Evolutionary conservation across 2,329 filamentous ascomycete genomes (phyloP).

Genomic region (Scopulariopsis brevicaulis): DNA sequence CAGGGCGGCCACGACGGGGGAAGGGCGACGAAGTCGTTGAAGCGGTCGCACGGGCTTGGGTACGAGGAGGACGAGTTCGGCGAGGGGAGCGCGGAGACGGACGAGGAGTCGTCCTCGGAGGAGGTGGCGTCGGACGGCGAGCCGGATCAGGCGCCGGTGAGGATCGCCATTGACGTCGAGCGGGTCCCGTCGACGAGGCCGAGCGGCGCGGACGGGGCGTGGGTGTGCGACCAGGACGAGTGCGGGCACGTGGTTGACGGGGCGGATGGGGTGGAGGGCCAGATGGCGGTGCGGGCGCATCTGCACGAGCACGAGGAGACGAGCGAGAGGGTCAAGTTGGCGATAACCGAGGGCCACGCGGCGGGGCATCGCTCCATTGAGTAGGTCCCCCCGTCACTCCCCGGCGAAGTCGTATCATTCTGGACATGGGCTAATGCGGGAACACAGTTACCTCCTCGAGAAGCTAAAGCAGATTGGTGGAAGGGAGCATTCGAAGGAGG

Average conservation of each 20-base stretch:
- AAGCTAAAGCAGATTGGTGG: slow-evolving; percentile 37
- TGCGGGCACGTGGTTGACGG: slow-evolving; percentile 54
- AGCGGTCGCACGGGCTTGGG: slow-evolving; percentile 17
- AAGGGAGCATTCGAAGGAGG: slow-evolving; percentile 18
- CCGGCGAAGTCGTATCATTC: slow-evolving; percentile 5
- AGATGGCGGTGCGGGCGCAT: slow-evolving; percentile 46
- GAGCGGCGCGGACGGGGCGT: slow-evolving; percentile 49
- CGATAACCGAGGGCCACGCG: slow-evolving; percentile 42
- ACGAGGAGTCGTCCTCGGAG: slow-evolving; percentile 16
- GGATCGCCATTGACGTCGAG: slow-evolving; percentile 7
- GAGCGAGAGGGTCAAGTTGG: slow-evolving; percentile 35
- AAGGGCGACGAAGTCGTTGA: slow-evolving; percentile 19
- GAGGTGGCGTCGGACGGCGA: slow-evolving; percentile 30
- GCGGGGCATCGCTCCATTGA: slow-evolving; percentile 40
- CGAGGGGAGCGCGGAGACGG: not conserved
- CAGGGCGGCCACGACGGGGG: slow-evolving; percentile 4
- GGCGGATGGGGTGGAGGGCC: slow-evolving; percentile 42
- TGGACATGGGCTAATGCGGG: slow-evolving; percentile 14
- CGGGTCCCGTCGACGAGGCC: slow-evolving; percentile 32
- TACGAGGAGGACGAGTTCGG: slow-evolving; percentile 13
- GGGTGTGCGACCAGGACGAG: slow-evolving; percentile 54
- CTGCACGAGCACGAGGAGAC: slow-evolving; percentile 47
- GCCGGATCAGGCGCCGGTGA: not conserved
- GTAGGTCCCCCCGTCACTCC: slow-evolving; percentile 32
- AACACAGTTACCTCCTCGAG: slow-evolving; percentile 39